Evolutionary conservation across 768 basidiomycete genomes (phyloP), one percentile per base, ranked within the genome.

Genomic region (Psilocybe cyanescens): DNA sequence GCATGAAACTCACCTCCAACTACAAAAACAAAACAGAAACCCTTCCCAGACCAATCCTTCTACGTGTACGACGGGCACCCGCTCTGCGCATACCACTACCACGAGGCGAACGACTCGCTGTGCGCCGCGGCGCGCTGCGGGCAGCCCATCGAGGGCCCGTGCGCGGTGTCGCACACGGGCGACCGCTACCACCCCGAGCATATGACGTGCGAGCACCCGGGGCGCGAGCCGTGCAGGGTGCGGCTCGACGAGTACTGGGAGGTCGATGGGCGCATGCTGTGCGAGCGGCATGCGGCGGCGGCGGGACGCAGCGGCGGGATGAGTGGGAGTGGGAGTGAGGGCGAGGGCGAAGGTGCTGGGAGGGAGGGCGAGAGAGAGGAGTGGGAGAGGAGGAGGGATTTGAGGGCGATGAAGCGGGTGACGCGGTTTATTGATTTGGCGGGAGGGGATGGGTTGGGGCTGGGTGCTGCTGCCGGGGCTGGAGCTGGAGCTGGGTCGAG

Each of bases 41-140:
- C 94, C 3, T 97, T 97, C 79, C 93, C 92, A 3, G 94, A 94
- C 74, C 91, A 90, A 72, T 85, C 87, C 9, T 97, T 98, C 75
- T 97, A 97, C 72, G 94, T 97, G 49, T 87, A 88, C 65, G 92
- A 91, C 69, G 93, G 94, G 57, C 92, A 91, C 70, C 95, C 96
- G 1, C 87, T 90, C 70, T 98, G 96, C 70, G 91, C 88, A 35
- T 92, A 92, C 70, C 95, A 96, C 74, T 97, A 97, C 72, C 94
- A 96, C 75, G 91, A 95, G 75, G 88, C 88, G 49, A 97, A 97
- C 75, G 83, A 90, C 66, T 95, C 95, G 9, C 81, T 98, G 0
- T 98, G 95, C 67, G 86, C 92, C 8, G 86, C 92, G 2, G 72
- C 84, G 11, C 79, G 78, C 16, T 98, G 95, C 72, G 89, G 91